A percentile compares a stretch with the other conserved stretches of the same genome.
These are phyloP conservation scores for Hypoxylon perforatum DNA, from an alignment of 495 filamentous ascomycete genomes.

Conservation along the genomic window DNA sequence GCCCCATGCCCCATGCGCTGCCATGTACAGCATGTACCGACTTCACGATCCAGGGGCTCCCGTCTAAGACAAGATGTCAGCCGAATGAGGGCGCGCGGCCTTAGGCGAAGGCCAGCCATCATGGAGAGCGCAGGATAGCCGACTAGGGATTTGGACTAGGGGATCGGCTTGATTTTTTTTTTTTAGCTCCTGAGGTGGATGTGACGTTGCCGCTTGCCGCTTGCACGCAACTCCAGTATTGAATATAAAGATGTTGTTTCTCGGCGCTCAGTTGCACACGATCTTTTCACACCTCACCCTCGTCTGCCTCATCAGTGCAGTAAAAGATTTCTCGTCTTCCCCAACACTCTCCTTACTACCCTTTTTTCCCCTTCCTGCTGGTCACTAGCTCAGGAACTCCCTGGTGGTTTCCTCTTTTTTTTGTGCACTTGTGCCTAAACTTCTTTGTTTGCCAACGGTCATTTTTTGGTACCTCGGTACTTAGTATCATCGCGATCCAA, in stretches of 20 bases:
- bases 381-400: slow-evolving; percentile 40
- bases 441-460: slow-evolving; percentile 37
- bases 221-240: slow-evolving; percentile 1
- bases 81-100: slow-evolving; percentile 24
- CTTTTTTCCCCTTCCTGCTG: slow-evolving; percentile 32
- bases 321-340: slow-evolving; percentile 38
- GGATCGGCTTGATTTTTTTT: slow-evolving; percentile 14
- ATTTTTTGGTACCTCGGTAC: slow-evolving; percentile 31
- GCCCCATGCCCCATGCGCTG: too few species aligned
- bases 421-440: slow-evolving; percentile 28
- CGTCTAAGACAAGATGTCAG: slow-evolving; percentile 39
- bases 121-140: slow-evolving; percentile 26
- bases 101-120: slow-evolving; percentile 34
- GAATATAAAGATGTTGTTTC: slow-evolving; percentile 35
- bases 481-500: slow-evolving; percentile 11
- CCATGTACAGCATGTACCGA: slow-evolving; percentile 37
- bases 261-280: slow-evolving; percentile 21
- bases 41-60: slow-evolving; percentile 40
- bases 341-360: slow-evolving; percentile 33
- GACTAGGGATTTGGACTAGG: background rate
- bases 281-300: slow-evolving; percentile 11
- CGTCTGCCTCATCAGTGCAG: slow-evolving; percentile 23
- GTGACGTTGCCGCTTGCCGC: slow-evolving; percentile 29
- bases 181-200: slow-evolving; percentile 10
- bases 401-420: slow-evolving; percentile 35